A percentile compares a stretch with the other conserved stretches of the same genome.
These are phyloP conservation scores for Aspergillus sp. DNA, from an alignment of 2,329 filamentous ascomycete genomes.

Conservation along the genomic window DNA sequence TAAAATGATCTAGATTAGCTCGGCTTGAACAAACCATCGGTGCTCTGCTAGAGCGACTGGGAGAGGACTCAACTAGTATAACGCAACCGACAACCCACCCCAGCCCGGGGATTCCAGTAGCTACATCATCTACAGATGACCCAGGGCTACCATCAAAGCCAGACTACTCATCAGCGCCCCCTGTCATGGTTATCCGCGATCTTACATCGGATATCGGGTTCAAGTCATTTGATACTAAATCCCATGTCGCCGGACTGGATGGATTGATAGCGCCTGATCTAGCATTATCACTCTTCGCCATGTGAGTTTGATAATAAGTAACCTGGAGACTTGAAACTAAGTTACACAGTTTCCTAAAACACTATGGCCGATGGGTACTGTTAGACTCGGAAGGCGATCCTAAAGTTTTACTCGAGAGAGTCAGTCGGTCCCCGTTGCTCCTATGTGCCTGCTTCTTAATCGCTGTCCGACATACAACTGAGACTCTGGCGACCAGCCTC, in stretches of 20 bases:
- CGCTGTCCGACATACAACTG: conserved; percentile 36
- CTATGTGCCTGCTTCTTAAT: conserved; percentile 37
- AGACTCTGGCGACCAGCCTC: conserved; percentile 29
- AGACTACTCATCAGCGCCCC: background rate
- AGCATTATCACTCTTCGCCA: background rate
- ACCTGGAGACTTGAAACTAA: background rate
- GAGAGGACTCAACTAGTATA: background rate
- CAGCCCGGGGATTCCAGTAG: background rate
- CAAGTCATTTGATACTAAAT: conserved; percentile 4
- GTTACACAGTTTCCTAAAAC: conserved; percentile 28
- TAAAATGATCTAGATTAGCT: background rate
- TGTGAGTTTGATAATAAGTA: background rate
- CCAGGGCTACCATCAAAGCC: background rate
- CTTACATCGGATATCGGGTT: conserved; percentile 3
- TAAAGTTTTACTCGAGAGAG: conserved; percentile 21
- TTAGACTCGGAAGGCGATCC: conserved; percentile 25
- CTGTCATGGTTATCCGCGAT: conserved; percentile 5
- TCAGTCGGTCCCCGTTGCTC: conserved; percentile 33
- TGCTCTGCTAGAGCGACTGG: background rate
- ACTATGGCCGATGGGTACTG: conserved; percentile 40
- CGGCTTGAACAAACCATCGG: background rate
- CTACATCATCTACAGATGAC: background rate
- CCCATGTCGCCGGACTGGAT: conserved; percentile 9
- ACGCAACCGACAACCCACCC: background rate
- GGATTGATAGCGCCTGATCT: conserved; percentile 13